Conservation (phyloP, 2,329 filamentous ascomycete genomes). For the Nothopassalora personata region DNA sequence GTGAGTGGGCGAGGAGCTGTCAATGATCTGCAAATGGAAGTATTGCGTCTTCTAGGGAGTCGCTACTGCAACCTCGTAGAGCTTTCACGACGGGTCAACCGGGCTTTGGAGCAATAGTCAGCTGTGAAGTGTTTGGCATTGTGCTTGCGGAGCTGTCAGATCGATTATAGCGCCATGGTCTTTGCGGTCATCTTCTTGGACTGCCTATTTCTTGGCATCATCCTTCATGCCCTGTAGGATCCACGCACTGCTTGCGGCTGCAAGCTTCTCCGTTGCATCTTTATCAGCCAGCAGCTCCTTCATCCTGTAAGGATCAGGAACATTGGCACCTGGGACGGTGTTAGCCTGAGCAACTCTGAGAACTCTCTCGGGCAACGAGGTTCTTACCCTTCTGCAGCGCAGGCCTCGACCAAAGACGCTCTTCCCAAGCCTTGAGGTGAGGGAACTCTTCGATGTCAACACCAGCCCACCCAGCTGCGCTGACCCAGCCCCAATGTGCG, state of each 20-base stretch:
- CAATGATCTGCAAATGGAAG: no score
- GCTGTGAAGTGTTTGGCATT: no score
- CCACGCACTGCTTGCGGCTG: conserved; percentile 50
- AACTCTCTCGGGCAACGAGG: not conserved
- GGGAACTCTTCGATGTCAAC: conserved; percentile 72
- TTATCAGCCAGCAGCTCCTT: conserved; percentile 56
- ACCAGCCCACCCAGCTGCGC: conserved; percentile 54
- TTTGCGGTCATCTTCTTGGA: not conserved
- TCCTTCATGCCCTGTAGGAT: conserved; percentile 65
- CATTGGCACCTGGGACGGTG: conserved; percentile 42
- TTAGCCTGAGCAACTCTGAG: not conserved
- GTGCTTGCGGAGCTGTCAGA: no score
- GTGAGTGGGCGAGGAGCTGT: no score
- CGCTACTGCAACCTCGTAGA: no score
- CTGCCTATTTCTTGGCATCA: conserved; percentile 49
- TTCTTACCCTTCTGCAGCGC: conserved; percentile 66
- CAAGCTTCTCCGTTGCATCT: conserved; percentile 54
- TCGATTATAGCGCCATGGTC: no score
- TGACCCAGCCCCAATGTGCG: conserved; percentile 73
- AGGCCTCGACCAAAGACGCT: conserved; percentile 61
- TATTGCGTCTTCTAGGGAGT: no score
- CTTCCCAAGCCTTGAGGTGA: conserved; percentile 69
- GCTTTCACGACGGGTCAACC: no score
- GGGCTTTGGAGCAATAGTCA: no score
- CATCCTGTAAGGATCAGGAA: conserved; percentile 59